A percentile compares a stretch with the other conserved stretches of the same genome.
phyloP scores from a whole-genome alignment of 768 basidiomycete genomes.

The Leucosporidium creatinivorum region DNA sequence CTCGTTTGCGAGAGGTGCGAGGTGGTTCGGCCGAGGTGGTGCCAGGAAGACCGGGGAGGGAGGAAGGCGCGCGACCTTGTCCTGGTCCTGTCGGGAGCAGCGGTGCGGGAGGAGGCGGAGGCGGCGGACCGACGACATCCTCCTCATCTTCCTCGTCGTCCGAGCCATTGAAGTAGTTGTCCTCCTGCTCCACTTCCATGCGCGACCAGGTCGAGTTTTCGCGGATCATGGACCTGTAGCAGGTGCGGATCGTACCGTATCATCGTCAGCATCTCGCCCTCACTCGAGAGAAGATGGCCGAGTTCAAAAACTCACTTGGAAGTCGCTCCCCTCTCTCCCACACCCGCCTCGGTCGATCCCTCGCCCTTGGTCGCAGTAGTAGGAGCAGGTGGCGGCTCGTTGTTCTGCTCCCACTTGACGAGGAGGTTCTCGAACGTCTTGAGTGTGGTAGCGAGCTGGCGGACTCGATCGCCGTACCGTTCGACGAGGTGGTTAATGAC shows the following conservation, averaged over 20 bases:
- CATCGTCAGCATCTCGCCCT: too few relatives aligned
- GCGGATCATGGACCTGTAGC: slow-evolving; percentile 2
- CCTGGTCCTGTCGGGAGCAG: slow-evolving; percentile 42
- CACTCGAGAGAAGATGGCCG: slow-evolving; percentile 26
- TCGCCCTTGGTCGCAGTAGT: slow-evolving; percentile 48
- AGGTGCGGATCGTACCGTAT: too few relatives aligned
- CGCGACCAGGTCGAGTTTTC: not conserved
- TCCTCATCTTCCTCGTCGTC: slow-evolving; percentile 51
- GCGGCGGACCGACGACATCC: not conserved
- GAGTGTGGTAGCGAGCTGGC: slow-evolving; percentile 51
- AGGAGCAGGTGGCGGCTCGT: slow-evolving; percentile 49
- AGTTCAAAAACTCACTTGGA: slow-evolving; percentile 34
- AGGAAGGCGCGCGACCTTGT: slow-evolving; percentile 40
- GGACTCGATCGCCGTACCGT: slow-evolving; percentile 59
- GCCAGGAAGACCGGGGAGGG: too few relatives aligned
- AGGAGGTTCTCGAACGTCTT: slow-evolving; percentile 66
- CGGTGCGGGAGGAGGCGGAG: not conserved
- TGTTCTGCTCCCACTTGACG: slow-evolving; percentile 83
- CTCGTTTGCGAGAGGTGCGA: not conserved
- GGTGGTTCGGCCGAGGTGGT: not conserved
- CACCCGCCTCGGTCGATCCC: not conserved
- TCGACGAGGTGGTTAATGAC: slow-evolving; percentile 77
- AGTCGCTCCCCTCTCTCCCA: not conserved
- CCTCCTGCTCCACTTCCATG: slow-evolving; percentile 56
- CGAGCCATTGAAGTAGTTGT: slow-evolving; percentile 89